These are phyloP conservation scores for Trichosanthes cucumerina DNA, from an alignment of 306 rosid species.

Conservation along the genomic window DNA sequence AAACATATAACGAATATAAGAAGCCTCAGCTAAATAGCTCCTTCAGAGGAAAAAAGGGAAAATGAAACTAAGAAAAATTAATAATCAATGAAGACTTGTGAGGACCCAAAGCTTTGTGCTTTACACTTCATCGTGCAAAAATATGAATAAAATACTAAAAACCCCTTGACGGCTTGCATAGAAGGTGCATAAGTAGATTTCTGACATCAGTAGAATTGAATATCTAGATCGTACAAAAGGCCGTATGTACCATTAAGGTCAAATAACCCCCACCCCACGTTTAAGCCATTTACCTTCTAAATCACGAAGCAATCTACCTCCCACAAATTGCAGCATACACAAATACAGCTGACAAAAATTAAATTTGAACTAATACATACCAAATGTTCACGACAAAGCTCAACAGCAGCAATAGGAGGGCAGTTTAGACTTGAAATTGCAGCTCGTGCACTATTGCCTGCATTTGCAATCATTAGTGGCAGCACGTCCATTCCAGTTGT, in stretches of 20 bases:
- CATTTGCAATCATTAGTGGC: slow-evolving; percentile 39
- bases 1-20: not conserved
- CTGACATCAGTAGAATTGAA: not conserved
- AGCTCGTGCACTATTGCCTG: slow-evolving; percentile 21
- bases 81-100: not conserved
- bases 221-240: not conserved
- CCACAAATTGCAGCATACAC: not conserved
- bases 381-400: slow-evolving; percentile 38
- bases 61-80: not conserved
- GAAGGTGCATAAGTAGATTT: not conserved
- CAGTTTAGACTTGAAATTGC: slow-evolving; percentile 36
- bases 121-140: not conserved
- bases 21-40: not conserved
- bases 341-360: not conserved
- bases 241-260: not conserved
- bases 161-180: not conserved
- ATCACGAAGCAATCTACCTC: not conserved
- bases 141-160: not conserved
- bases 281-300: not conserved
- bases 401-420: slow-evolving; percentile 33
- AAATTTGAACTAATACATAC: slow-evolving; percentile 15
- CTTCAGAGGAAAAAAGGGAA: not conserved
- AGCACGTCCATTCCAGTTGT: slow-evolving; percentile 22
- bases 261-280: not conserved
- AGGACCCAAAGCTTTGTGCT: not conserved